A percentile compares a stretch with the other conserved stretches of the same genome.
phyloP scores from a whole-genome alignment of 768 basidiomycete genomes.

The Tylopilus intermedius region DNA sequence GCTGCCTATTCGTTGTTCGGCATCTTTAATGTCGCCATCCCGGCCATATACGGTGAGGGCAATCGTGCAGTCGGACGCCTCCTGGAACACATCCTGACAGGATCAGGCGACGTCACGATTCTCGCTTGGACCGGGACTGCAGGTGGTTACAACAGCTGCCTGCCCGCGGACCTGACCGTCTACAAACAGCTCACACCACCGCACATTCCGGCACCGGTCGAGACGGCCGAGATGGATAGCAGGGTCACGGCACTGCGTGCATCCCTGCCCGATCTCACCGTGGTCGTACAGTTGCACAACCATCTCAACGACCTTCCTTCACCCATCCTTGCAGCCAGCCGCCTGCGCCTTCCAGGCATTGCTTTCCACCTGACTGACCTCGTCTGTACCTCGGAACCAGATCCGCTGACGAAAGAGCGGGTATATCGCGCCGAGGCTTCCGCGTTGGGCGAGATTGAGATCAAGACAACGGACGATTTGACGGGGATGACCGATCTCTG shows the following conservation, averaged over 20 bases:
- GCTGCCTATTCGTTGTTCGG: background rate
- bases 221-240: background rate
- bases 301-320: background rate
- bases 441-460: background rate
- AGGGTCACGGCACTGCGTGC: background rate
- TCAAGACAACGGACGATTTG: background rate
- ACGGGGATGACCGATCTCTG: too few species aligned
- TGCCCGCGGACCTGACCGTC: conserved; percentile 1
- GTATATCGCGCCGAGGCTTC: too few species aligned
- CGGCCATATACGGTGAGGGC: background rate
- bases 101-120: background rate
- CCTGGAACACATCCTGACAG: conserved; percentile 1
- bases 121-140: conserved; percentile 2
- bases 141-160: conserved; percentile 1
- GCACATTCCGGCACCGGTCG: background rate
- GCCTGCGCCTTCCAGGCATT: conserved; percentile 4
- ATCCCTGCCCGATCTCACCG: background rate
- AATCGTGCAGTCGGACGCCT: background rate
- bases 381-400: too few species aligned
- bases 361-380: background rate
- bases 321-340: background rate
- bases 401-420: too few species aligned
- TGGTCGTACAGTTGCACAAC: background rate
- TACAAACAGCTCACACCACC: conserved; percentile 1
- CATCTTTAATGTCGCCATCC: background rate